Conservation (phyloP, 2,329 filamentous ascomycete genomes). For the Aspergillus sp. region DNA sequence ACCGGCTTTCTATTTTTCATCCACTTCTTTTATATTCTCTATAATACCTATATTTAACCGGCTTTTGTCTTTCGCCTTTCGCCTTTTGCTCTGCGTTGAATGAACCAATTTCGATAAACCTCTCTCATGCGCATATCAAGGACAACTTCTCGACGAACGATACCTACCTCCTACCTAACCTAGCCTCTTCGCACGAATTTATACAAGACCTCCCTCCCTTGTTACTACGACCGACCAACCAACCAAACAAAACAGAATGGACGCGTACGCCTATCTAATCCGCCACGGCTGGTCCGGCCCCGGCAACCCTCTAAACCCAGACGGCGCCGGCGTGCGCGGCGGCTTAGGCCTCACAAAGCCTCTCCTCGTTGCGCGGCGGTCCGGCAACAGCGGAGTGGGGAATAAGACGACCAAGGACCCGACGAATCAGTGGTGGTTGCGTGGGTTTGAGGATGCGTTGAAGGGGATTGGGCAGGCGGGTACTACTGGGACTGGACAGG, state of each 20-base stretch:
- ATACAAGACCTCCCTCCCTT: background rate
- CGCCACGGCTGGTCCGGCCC: conserved; percentile 87
- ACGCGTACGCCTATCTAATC: conserved; percentile 78
- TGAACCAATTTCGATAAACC: background rate
- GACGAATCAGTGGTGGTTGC: conserved; percentile 93
- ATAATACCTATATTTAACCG: too few relatives aligned
- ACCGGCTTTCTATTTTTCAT: too few relatives aligned
- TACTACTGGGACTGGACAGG: conserved; percentile 54
- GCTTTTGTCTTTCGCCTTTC: too few relatives aligned
- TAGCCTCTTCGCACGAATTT: too few relatives aligned
- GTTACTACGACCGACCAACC: background rate
- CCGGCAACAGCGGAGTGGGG: conserved; percentile 78
- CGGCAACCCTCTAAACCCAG: conserved; percentile 82
- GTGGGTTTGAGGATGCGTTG: conserved; percentile 87
- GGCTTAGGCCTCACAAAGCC: conserved; percentile 78
- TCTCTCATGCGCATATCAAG: background rate
- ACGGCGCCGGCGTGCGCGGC: conserved; percentile 53
- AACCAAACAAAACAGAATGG: conserved; percentile 55
- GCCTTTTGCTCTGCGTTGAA: too few relatives aligned
- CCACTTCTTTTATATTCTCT: too few relatives aligned
- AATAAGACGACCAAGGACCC: conserved; percentile 65
- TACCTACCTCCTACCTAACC: background rate
- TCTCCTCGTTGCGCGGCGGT: conserved; percentile 78
- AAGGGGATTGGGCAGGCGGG: conserved; percentile 68
- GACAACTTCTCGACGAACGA: background rate